Percentiles rank a stretch among this genome's conserved stretches.
phyloP scores from a whole-genome alignment of 1,139 yeast genomes.

The Yamadazyma trypodendri region DNA sequence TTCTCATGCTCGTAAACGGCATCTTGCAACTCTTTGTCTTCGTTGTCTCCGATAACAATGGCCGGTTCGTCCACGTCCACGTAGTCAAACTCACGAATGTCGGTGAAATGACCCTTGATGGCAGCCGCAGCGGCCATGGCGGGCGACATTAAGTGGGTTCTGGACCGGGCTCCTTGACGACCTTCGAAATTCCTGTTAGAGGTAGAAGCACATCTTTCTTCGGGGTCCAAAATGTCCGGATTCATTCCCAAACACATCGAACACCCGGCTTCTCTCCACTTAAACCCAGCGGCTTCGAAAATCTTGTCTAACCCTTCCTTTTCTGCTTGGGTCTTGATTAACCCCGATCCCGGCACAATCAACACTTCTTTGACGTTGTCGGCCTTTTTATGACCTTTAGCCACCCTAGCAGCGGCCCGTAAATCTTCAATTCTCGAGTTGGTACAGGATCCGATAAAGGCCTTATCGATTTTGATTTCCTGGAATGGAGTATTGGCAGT shows the following conservation, averaged over 20 bases:
- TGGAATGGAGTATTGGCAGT: conserved; percentile 76
- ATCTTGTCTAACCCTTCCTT: conserved; percentile 90
- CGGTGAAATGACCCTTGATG: conserved; percentile 84
- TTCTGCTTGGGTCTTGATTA: conserved; percentile 91
- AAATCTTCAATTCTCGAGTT: conserved; percentile 97
- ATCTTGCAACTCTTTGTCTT: conserved; percentile 60
- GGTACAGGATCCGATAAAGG: conserved; percentile 96
- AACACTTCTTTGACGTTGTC: conserved; percentile 75
- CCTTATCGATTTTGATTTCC: conserved; percentile 80
- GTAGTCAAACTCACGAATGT: conserved; percentile 78
- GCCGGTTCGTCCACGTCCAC: conserved; percentile 60
- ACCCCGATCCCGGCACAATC: conserved; percentile 97
- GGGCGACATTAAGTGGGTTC: conserved; percentile 97
- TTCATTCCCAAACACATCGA: conserved; percentile 99
- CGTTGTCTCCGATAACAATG: conserved; percentile 54
- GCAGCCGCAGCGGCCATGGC: conserved; percentile 99
- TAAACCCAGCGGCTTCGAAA: conserved; percentile 89
- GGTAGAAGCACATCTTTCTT: conserved; percentile 97
- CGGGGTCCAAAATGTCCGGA: conserved; percentile 91
- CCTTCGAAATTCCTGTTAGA: conserved; percentile 99
- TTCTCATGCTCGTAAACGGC: conserved; percentile 73
- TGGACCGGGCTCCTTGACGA: conserved; percentile 95
- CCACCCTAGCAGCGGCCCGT: conserved; percentile 92
- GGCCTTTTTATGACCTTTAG: conserved; percentile 87
- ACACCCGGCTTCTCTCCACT: conserved; percentile 99